Percentiles rank a stretch among this genome's conserved stretches.
Evolutionary conservation across 768 basidiomycete genomes (phyloP).

Genomic region (Termitomyces sp.): DNA sequence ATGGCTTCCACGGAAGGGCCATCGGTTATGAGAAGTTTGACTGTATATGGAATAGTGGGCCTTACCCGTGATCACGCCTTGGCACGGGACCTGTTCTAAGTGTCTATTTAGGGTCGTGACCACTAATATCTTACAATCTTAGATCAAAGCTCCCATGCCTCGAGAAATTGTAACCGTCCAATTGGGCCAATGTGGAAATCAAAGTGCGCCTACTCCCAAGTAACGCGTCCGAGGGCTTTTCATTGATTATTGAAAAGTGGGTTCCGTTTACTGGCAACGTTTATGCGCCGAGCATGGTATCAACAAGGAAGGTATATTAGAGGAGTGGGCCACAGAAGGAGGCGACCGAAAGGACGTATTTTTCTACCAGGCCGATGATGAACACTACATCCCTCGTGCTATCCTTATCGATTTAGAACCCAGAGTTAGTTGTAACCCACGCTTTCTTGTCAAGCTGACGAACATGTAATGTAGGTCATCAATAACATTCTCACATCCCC

Average conservation of each 20-base stretch:
- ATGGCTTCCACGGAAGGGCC: too few species aligned
- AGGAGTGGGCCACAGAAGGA: constrained; percentile 94
- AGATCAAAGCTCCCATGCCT: constrained; percentile 44
- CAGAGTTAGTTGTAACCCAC: constrained; percentile 50
- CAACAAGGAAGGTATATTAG: constrained; percentile 89
- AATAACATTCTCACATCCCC: constrained; percentile 89
- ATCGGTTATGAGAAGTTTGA: too few species aligned
- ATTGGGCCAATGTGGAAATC: constrained; percentile 90
- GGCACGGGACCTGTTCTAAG: too few species aligned
- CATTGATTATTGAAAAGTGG: constrained; percentile 53
- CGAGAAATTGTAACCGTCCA: constrained; percentile 82
- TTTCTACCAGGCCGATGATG: constrained; percentile 99
- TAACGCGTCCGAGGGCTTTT: not conserved
- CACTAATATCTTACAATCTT: not conserved
- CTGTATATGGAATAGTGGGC: too few species aligned
- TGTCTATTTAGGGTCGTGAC: too few species aligned
- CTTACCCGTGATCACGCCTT: too few species aligned
- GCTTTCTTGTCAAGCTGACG: constrained; percentile 9
- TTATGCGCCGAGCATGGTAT: constrained; percentile 98
- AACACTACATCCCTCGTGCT: constrained; percentile 96
- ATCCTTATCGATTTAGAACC: constrained; percentile 97
- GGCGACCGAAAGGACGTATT: constrained; percentile 98
- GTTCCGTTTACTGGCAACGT: constrained; percentile 96
- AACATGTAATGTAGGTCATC: constrained; percentile 75
- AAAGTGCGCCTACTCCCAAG: constrained; percentile 51